Evolutionary conservation across 1,284 basidiomycete species (phyloP).

Genomic region (Irpex sp.): DNA sequence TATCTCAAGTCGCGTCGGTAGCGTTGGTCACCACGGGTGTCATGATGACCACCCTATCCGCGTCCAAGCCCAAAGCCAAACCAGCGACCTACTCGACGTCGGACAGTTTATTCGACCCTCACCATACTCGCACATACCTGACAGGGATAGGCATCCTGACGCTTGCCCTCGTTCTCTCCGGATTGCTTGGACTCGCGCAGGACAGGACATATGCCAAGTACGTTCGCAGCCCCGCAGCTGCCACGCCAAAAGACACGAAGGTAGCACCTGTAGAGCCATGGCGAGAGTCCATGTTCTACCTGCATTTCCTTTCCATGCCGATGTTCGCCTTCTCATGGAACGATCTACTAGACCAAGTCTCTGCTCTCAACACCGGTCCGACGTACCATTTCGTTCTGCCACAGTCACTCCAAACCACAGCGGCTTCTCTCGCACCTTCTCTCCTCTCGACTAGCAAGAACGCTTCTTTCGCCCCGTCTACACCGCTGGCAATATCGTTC

Average conservation of each 20-base stretch:
- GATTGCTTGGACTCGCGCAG: conserved; percentile 83
- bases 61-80: conserved; percentile 32
- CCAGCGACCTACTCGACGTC: conserved; percentile 3
- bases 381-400: conserved; percentile 18
- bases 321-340: conserved; percentile 61
- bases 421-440: background rate
- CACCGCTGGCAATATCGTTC: conserved; percentile 29
- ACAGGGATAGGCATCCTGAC: conserved; percentile 74
- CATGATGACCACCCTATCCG: conserved; percentile 79
- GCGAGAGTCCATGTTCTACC: conserved; percentile 92
- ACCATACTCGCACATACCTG: conserved; percentile 46
- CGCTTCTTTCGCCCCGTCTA: conserved; percentile 4
- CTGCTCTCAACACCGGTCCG: conserved; percentile 40
- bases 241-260: conserved; percentile 14
- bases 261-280: conserved; percentile 41
- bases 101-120: conserved; percentile 4
- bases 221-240: conserved; percentile 30
- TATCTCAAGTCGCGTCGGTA: conserved; percentile 68
- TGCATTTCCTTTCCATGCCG: conserved; percentile 72
- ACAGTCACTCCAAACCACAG: conserved; percentile 20
- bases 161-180: conserved; percentile 77
- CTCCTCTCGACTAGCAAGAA: background rate
- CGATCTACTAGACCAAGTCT: conserved; percentile 50
- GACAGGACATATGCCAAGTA: conserved; percentile 78
- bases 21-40: conserved; percentile 81